These are phyloP conservation scores for Xylariaceae sp. DNA, from an alignment of 2,329 filamentous ascomycete genomes.

Conservation along the genomic window DNA sequence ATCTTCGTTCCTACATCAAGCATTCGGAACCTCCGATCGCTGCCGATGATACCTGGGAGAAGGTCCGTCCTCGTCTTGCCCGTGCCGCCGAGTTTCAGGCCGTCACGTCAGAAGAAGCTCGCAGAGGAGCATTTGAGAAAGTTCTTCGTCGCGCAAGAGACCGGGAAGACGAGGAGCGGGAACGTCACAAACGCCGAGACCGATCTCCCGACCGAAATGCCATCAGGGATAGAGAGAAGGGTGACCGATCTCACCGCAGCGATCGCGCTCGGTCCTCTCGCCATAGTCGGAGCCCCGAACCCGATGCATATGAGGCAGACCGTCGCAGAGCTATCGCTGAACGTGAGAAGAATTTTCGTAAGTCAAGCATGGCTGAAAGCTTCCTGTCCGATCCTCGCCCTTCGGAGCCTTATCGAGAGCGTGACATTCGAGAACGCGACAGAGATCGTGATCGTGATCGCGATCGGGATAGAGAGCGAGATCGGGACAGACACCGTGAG, in stretches of 20 bases:
- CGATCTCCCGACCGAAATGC: conserved; percentile 50
- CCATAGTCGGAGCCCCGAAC: conserved; percentile 83
- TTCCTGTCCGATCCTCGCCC: conserved; percentile 51
- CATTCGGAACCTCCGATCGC: conserved; percentile 81
- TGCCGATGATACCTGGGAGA: conserved; percentile 79
- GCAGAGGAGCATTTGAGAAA: conserved; percentile 84
- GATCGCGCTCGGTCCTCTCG: conserved; percentile 52
- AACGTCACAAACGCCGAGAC: conserved; percentile 56
- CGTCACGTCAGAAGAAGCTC: conserved; percentile 76
- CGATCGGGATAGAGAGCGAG: conserved; percentile 32
- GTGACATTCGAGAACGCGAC: conserved; percentile 38
- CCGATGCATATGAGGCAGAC: conserved; percentile 92
- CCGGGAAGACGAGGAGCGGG: conserved; percentile 80
- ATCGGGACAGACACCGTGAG: conserved; percentile 36
- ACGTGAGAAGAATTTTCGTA: conserved; percentile 88
- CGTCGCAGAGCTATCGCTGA: conserved; percentile 90
- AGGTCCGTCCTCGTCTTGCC: conserved; percentile 74
- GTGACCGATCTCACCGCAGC: conserved; percentile 61
- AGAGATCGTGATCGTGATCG: conserved; percentile 36
- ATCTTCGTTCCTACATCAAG: conserved; percentile 81
- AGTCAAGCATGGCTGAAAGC: conserved; percentile 66
- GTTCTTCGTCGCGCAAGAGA: conserved; percentile 86
- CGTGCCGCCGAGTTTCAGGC: conserved; percentile 81
- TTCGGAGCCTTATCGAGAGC: conserved; percentile 44
- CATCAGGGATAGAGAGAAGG: conserved; percentile 55